These are phyloP conservation scores for Acanthamoeba divionensis DNA, from an alignment of 208 protist species.

Conservation along the genomic window DNA sequence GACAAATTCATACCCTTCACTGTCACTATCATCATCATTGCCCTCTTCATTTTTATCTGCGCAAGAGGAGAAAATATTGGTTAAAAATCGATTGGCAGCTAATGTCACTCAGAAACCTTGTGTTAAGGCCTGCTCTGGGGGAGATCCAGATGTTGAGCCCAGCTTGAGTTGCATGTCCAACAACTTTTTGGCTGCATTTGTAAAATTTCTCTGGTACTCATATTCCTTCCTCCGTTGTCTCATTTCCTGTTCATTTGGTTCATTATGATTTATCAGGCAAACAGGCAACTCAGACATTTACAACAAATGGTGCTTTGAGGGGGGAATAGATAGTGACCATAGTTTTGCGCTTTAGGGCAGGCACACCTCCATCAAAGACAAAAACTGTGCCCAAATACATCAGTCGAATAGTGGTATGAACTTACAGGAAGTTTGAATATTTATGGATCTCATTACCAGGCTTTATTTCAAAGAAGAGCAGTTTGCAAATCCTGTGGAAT, in stretches of 20 bases:
- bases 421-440: neutral
- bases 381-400: neutral
- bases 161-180: too few relatives aligned
- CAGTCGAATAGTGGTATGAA: neutral
- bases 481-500: slow-evolving; percentile 26
- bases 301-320: too few relatives aligned
- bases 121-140: too few relatives aligned
- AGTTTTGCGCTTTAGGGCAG: neutral
- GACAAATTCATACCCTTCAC: too few relatives aligned
- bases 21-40: too few relatives aligned
- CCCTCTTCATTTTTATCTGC: too few relatives aligned
- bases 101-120: too few relatives aligned
- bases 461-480: slow-evolving; percentile 26
- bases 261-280: too few relatives aligned
- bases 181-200: neutral
- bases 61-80: too few relatives aligned
- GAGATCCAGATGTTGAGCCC: too few relatives aligned
- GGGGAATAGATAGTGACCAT: neutral
- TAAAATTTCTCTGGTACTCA: neutral
- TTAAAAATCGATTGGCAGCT: too few relatives aligned
- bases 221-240: neutral
- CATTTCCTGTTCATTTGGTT: neutral
- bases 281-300: too few relatives aligned
- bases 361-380: slow-evolving; percentile 29
- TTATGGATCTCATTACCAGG: neutral